A percentile compares a stretch with the other conserved stretches of the same genome.
Conservation (phyloP, 176 grass and related monocot genomes). For the Musa schizocarpa region DNA sequence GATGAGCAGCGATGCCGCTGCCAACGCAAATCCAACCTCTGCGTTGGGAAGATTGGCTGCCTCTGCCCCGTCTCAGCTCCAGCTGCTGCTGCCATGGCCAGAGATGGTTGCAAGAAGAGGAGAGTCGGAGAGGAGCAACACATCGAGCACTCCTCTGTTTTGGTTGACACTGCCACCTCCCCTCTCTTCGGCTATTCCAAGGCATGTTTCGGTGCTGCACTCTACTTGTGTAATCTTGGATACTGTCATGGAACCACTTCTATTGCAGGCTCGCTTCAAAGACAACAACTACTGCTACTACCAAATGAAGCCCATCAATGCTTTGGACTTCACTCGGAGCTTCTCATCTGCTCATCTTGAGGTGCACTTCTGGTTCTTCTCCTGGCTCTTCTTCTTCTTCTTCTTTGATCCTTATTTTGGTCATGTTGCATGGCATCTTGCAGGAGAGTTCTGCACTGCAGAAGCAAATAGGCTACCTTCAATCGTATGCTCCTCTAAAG, state of each 20-base stretch:
- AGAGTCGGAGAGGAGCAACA: slow-evolving; percentile 19
- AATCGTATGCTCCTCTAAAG: slow-evolving; percentile 32
- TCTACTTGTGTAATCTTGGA: no score
- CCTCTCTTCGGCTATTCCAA: slow-evolving; percentile 38
- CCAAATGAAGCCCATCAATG: slow-evolving; percentile 8
- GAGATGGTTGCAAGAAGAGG: slow-evolving; percentile 20
- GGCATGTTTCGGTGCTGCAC: slow-evolving; percentile 6
- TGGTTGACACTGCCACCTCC: slow-evolving; percentile 92
- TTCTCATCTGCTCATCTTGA: slow-evolving; percentile 33
- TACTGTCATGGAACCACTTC: neutral
- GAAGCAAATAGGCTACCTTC: slow-evolving; percentile 42
- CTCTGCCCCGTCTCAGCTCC: neutral
- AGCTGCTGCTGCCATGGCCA: neutral
- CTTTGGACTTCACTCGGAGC: slow-evolving; percentile 25
- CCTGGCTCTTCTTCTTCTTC: neutral
- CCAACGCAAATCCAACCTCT: neutral
- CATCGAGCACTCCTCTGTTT: slow-evolving; percentile 25
- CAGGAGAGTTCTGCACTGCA: slow-evolving; percentile 27
- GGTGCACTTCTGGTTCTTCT: slow-evolving; percentile 2
- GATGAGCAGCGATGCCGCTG: neutral
- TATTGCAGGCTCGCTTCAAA: neutral
- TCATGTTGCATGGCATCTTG: neutral
- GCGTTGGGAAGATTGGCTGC: neutral
- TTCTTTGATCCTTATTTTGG: neutral
- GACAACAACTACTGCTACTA: neutral